phyloP scores from a whole-genome alignment of 2,329 filamentous ascomycete genomes.

The Claviceps spartinae region DNA sequence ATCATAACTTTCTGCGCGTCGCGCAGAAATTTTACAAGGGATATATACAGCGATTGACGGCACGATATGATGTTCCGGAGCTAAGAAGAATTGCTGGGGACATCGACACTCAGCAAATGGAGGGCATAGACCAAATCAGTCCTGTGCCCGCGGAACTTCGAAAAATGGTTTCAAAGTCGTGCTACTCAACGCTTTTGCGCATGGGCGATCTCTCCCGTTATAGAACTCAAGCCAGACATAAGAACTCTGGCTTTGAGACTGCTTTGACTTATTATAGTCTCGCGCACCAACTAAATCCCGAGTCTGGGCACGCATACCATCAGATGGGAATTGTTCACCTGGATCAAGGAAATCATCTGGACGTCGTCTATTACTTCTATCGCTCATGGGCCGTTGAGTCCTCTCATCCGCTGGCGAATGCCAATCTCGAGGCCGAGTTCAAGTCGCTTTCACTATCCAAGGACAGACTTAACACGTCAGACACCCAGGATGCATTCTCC shows the following conservation, averaged over 20 bases:
- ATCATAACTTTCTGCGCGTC: slow-evolving; percentile 72
- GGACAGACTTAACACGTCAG: slow-evolving; percentile 26
- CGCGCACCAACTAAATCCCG: slow-evolving; percentile 64
- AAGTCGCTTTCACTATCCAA: slow-evolving; percentile 33
- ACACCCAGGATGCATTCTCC: slow-evolving; percentile 50
- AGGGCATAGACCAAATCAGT: slow-evolving; percentile 29
- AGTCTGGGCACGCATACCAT: slow-evolving; percentile 72
- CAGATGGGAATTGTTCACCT: slow-evolving; percentile 80
- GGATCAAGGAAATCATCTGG: slow-evolving; percentile 64
- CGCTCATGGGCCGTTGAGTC: slow-evolving; percentile 62
- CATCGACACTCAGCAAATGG: slow-evolving; percentile 29
- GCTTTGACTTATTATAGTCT: slow-evolving; percentile 76
- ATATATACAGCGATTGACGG: slow-evolving; percentile 65
- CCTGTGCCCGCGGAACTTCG: slow-evolving; percentile 36
- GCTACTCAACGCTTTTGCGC: slow-evolving; percentile 70
- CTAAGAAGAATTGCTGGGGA: slow-evolving; percentile 29
- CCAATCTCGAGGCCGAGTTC: slow-evolving; percentile 72
- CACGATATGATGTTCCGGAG: slow-evolving; percentile 40
- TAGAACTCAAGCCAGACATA: slow-evolving; percentile 58
- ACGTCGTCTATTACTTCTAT: slow-evolving; percentile 82
- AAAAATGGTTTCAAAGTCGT: slow-evolving; percentile 54
- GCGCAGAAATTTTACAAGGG: slow-evolving; percentile 80
- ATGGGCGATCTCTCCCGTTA: slow-evolving; percentile 87
- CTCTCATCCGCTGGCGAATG: slow-evolving; percentile 59
- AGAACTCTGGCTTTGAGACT: slow-evolving; percentile 62